These are phyloP conservation scores for Candolleomyces eurysporus DNA, from an alignment of 768 basidiomycete genomes.

Conservation along the genomic window DNA sequence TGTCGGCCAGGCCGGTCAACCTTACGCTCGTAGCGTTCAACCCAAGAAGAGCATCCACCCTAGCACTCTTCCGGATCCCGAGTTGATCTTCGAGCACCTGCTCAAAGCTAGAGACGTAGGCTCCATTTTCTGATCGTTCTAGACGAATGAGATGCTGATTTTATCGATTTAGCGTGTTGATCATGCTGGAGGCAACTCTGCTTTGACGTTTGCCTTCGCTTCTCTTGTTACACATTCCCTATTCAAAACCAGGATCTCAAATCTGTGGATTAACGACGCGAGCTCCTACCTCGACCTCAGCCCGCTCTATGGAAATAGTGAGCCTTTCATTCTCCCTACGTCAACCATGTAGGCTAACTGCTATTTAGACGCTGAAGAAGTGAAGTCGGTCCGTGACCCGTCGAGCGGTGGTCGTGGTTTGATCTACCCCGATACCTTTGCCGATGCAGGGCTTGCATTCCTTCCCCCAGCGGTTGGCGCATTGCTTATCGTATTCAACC, in stretches of 20 bases:
- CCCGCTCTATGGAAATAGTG: slow-evolving; percentile 52
- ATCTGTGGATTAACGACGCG: slow-evolving; percentile 49
- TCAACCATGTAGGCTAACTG: background rate
- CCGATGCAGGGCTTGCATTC: slow-evolving; percentile 50
- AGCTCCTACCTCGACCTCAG: slow-evolving; percentile 57
- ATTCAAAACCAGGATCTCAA: slow-evolving; percentile 45
- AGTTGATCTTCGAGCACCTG: slow-evolving; percentile 61
- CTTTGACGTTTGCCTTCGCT: slow-evolving; percentile 66
- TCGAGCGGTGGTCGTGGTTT: slow-evolving; percentile 47
- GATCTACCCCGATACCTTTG: slow-evolving; percentile 52
- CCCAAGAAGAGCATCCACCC: slow-evolving; percentile 37
- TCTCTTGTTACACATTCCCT: slow-evolving; percentile 60
- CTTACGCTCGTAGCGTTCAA: slow-evolving; percentile 55
- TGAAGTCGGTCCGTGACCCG: slow-evolving; percentile 39
- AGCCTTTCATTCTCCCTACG: slow-evolving; percentile 11
- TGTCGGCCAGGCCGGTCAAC: slow-evolving; percentile 48
- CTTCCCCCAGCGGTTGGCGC: slow-evolving; percentile 54
- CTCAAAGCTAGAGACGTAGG: slow-evolving; percentile 31
- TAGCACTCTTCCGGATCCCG: slow-evolving; percentile 52
- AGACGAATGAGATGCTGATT: slow-evolving; percentile 16
- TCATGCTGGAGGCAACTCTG: slow-evolving; percentile 59
- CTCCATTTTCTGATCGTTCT: slow-evolving; percentile 27
- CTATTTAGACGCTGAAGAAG: slow-evolving; percentile 26
- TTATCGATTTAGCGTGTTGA: slow-evolving; percentile 27
- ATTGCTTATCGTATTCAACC: slow-evolving; percentile 52